phyloP scores from a whole-genome alignment of 2,329 filamentous ascomycete genomes.

The Hirsutella minnesotensis region DNA sequence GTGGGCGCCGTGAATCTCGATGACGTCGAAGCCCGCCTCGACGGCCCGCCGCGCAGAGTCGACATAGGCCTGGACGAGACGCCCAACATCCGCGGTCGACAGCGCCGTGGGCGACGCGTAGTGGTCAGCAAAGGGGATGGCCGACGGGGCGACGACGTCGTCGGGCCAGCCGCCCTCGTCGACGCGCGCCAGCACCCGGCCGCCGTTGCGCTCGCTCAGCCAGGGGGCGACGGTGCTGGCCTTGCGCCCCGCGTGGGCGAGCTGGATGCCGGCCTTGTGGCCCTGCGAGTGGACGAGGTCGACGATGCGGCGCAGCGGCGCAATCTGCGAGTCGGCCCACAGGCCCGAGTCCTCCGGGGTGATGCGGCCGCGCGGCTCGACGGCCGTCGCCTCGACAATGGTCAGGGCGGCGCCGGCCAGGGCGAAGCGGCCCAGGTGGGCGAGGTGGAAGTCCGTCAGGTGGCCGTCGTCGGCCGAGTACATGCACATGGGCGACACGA shows the following conservation, averaged over 20 bases:
- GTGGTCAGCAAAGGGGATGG: conserved; percentile 46
- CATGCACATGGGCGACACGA: conserved; percentile 50
- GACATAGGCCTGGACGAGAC: conserved; percentile 50
- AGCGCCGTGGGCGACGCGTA: conserved; percentile 55
- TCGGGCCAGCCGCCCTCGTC: conserved; percentile 44
- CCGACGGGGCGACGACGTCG: conserved; percentile 38
- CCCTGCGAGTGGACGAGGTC: conserved; percentile 73
- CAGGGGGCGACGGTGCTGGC: conserved; percentile 51
- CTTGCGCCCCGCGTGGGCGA: conserved; percentile 70
- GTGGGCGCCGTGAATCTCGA: conserved; percentile 57
- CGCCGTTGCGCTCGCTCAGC: conserved; percentile 37
- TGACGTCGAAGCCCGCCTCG: conserved; percentile 60
- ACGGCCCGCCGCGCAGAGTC: conserved; percentile 48
- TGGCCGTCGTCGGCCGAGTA: conserved; percentile 52
- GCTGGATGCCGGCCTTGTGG: conserved; percentile 67
- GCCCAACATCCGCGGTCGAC: conserved; percentile 55
- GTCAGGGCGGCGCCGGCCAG: conserved; percentile 62
- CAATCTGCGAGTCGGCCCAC: conserved; percentile 77
- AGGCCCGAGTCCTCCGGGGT: conserved; percentile 68
- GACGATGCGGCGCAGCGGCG: conserved; percentile 54
- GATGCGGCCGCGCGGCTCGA: conserved; percentile 68
- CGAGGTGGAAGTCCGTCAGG: conserved; percentile 68
- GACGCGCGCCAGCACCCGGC: conserved; percentile 37
- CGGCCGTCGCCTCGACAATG: conserved; percentile 68
- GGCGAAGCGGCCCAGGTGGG: conserved; percentile 70